Evolutionary conservation across 139 green algal species (phyloP), one percentile per base, ranked within the genome.

Genomic region (Chlorella sp.): DNA sequence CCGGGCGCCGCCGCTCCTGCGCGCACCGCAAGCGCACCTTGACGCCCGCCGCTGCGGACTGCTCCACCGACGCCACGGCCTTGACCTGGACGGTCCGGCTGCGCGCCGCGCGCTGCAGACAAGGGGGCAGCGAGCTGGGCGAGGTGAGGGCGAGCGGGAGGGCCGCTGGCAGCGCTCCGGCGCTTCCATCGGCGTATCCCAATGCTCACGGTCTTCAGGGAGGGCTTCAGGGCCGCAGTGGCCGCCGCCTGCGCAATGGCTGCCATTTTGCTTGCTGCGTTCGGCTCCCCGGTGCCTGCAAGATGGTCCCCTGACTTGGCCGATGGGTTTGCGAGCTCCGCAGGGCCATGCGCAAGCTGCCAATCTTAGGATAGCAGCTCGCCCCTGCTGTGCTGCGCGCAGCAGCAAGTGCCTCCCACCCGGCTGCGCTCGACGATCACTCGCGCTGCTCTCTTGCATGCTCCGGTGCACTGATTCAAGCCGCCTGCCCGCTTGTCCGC

Each of bases 31-130:
- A 21, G 41, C 36, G 36, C 34, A 82, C 78, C 78, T 83, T 60
- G 78, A 47, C 41, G 4, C 38, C 41, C 38, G 78, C n/a, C 4
- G 57, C 63, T 7, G 78, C 78, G 9, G 78, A 3, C 63, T 74
- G 63, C 78, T 84, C 78, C 5, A 84, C 78, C n/a, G 78, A 74
- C 6, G 78, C 78, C 63, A 84, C 78, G 25, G 78, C 78, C 41
- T 75, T 41, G 30, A 84, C 78, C 63, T 74, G 64, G 17, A 84
- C 78, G 18, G 74, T 30, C n/a, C 63, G n/a, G 36, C 64, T 74
- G 39, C 78, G 78, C 21, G 63, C 23, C 15, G 78, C 63, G n/a
- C 78, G 62, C 64, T 84, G 78, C 78, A 57, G 76, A 23, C 30
- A n/a, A 81, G 75, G 47, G 60, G 55, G 51, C 21, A 55, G 21